Evolutionary conservation across 2,329 filamentous ascomycete genomes (phyloP), one percentile per base, ranked within the genome.

Genomic region (Nigrospora oryzae): DNA sequence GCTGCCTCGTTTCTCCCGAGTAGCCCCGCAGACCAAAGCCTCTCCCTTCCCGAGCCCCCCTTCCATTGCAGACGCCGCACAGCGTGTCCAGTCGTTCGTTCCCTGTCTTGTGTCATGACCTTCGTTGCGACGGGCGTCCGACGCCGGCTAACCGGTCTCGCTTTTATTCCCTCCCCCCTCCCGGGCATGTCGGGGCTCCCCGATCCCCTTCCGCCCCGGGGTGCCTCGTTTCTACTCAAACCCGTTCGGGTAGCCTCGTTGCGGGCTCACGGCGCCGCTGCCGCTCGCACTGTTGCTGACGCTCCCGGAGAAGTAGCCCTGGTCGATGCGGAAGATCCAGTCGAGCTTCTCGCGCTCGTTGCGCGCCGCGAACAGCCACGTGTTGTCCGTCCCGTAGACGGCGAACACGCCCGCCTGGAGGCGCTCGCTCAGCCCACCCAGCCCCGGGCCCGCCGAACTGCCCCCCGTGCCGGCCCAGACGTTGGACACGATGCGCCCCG

Each of bases 261-360:
- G 55, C 35, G 67, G 67, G 45, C 66, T 70, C 31, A 59, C 65
- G 16, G 62, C 58, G 14, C 62, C 62, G 49, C 65, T 71, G 14
- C 62, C 62, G 49, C 65, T 71, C 36, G 58, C 60, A 36, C 55
- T 63, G 36, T 51, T 54, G 49, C 70, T 74, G 37, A 67, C 68
- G 44, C 63, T 69, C 11, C 65, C 70, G 33, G 73, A 70, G 55
- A 75, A 63, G 53, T 76, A 80, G 42, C 84, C 87, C 70, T 95
- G 86, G 65, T 98, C 93, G 55, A 98, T 89, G 58, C 86, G 84
- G 64, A 94, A 78, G 55, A 98, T 95, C 93, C 93, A 98, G 63
- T 97, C 93, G 55, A 90, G 84, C 72, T 96, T 95, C 64, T 96
- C 90, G 40, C 83, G 77, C 68, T 96, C 91, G 56, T 82, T 91